Evolutionary conservation across 768 basidiomycete species (phyloP).

Genomic region (Podaxis pistillaris): DNA sequence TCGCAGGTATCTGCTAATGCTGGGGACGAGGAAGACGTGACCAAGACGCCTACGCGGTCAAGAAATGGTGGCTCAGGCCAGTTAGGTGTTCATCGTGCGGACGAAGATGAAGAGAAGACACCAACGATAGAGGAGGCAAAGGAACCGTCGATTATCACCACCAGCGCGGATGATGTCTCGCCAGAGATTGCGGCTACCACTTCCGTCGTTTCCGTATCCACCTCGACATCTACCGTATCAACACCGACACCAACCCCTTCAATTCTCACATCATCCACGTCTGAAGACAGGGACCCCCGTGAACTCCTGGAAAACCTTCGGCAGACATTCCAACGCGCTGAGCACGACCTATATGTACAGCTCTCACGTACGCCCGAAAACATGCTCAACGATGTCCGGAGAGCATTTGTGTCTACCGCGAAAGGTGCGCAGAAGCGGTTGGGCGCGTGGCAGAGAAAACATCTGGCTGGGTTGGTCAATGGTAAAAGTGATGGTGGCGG

Average conservation of each 20-base stretch:
- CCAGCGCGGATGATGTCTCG: not conserved
- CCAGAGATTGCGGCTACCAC: not conserved
- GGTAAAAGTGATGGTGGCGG: not conserved
- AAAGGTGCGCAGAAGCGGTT: conserved; percentile 54
- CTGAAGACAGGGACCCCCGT: conserved; percentile 30
- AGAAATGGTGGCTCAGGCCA: not conserved
- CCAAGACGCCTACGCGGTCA: not conserved
- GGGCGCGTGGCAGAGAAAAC: conserved; percentile 64
- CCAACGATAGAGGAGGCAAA: not conserved
- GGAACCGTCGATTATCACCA: not conserved
- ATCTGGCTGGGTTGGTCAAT: conserved; percentile 31
- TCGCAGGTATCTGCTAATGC: not conserved
- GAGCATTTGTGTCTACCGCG: conserved; percentile 53
- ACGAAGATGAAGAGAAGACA: not conserved
- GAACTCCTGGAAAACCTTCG: conserved; percentile 48
- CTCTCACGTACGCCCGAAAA: conserved; percentile 43
- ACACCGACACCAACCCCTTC: conserved; percentile 15
- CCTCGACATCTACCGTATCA: not conserved
- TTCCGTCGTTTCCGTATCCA: not conserved
- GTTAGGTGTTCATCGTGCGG: not conserved
- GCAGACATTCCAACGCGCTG: conserved; percentile 54
- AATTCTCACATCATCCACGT: conserved; percentile 14
- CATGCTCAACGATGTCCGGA: conserved; percentile 60
- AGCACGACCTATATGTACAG: conserved; percentile 58
- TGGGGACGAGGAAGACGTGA: not conserved